These are phyloP conservation scores for Suillus discolor DNA, from an alignment of 768 basidiomycete genomes.

Conservation along the genomic window DNA sequence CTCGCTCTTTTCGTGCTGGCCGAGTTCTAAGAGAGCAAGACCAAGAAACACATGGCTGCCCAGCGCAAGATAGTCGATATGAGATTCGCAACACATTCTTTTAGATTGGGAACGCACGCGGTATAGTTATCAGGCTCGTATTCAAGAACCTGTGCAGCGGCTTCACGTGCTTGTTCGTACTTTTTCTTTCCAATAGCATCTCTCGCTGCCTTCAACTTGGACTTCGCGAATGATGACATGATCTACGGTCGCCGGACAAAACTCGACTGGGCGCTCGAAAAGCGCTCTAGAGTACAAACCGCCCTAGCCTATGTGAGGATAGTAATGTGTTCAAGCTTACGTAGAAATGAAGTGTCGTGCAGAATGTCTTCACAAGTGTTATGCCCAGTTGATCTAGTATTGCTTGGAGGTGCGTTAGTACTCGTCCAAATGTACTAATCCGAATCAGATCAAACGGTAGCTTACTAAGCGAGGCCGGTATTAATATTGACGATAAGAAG, in stretches of 20 bases:
- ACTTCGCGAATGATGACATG: constrained; percentile 56
- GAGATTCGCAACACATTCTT: constrained; percentile 26
- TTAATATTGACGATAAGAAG: too few relatives aligned
- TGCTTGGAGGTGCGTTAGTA: neutral
- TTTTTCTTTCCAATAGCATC: constrained; percentile 79
- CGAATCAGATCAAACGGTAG: too few relatives aligned
- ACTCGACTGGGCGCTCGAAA: neutral
- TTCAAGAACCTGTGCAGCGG: constrained; percentile 66
- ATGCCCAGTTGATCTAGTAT: constrained; percentile 11
- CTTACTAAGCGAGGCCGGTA: too few relatives aligned
- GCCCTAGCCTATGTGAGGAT: neutral
- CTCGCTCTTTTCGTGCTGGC: constrained; percentile 74
- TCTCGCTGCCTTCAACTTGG: constrained; percentile 77
- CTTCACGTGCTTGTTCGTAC: constrained; percentile 64
- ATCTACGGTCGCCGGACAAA: constrained; percentile 11
- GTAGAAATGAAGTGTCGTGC: neutral
- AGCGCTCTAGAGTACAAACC: neutral
- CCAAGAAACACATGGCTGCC: constrained; percentile 84
- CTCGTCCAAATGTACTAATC: constrained; percentile 32
- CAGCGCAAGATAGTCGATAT: constrained; percentile 9
- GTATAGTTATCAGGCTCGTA: constrained; percentile 85
- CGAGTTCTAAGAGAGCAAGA: constrained; percentile 76
- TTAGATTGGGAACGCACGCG: constrained; percentile 59
- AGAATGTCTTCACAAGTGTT: constrained; percentile 1
- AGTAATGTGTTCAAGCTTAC: neutral